Conservation (phyloP, 2,329 filamentous ascomycete genomes). For the Colletotrichum melonis region DNA sequence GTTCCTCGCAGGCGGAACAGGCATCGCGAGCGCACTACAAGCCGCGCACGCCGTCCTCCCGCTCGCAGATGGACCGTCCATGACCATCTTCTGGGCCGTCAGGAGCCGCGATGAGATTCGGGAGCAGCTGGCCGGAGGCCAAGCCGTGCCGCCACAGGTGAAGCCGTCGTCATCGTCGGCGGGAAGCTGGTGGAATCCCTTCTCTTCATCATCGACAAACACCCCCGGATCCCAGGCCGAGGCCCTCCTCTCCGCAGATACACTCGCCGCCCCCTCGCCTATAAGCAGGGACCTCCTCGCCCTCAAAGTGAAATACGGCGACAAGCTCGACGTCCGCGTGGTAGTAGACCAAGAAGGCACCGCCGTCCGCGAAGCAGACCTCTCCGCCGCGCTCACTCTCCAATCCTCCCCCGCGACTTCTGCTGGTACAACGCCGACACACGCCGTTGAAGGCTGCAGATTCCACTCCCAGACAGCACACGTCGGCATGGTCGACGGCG, state of each 20-base stretch:
- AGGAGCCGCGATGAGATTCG: constrained; percentile 65
- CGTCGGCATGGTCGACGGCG: constrained; percentile 37
- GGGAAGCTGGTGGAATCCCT: constrained; percentile 34
- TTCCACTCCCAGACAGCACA: constrained; percentile 44
- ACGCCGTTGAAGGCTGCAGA: constrained; percentile 38
- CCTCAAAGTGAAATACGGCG: constrained; percentile 68
- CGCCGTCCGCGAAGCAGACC: constrained; percentile 67
- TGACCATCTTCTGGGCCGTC: constrained; percentile 84
- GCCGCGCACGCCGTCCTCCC: constrained; percentile 71
- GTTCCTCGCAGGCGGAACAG: constrained; percentile 92
- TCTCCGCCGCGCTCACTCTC: constrained; percentile 51
- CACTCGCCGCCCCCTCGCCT: constrained; percentile 48
- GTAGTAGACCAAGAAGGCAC: constrained; percentile 85
- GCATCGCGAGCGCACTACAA: constrained; percentile 90
- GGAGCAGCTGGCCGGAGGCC: background rate
- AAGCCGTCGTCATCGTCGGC: constrained; percentile 26
- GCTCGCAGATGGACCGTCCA: constrained; percentile 72
- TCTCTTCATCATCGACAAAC: background rate
- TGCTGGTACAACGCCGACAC: constrained; percentile 50
- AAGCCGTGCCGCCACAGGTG: background rate
- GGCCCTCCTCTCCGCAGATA: constrained; percentile 26
- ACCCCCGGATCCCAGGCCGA: constrained; percentile 36
- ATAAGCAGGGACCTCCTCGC: constrained; percentile 73
- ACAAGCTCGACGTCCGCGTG: constrained; percentile 74
- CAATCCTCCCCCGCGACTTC: constrained; percentile 35